phyloP scores from a whole-genome alignment of 1,284 basidiomycete species.

The Psilocybe mexicana region DNA sequence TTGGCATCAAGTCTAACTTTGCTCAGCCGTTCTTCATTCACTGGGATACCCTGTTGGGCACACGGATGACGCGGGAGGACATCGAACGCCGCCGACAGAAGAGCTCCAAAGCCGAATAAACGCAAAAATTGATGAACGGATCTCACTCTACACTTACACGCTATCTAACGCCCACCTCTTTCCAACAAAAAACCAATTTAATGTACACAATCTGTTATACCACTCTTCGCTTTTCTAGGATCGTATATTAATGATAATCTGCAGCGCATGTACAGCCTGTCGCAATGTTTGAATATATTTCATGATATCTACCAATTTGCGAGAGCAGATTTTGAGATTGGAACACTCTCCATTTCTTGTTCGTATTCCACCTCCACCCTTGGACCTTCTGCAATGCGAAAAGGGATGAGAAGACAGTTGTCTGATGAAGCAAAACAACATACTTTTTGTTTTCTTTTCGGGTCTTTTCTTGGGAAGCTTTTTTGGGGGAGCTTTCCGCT shows the following conservation, averaged over 20 bases:
- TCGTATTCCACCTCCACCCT: constrained; percentile 96
- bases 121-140: neutral
- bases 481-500: constrained; percentile 61
- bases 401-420: neutral
- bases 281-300: neutral
- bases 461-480: constrained; percentile 57
- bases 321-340: constrained; percentile 56
- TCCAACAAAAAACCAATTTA: neutral
- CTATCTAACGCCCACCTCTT: neutral
- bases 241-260: neutral
- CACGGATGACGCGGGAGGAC: constrained; percentile 76
- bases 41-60: constrained; percentile 82
- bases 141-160: neutral
- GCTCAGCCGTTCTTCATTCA: constrained; percentile 93
- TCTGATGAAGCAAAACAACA: constrained; percentile 24
- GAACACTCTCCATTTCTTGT: constrained; percentile 78
- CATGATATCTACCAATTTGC: constrained; percentile 54
- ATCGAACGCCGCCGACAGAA: constrained; percentile 44
- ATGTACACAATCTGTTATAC: constrained; percentile 3
- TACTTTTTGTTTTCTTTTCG: constrained; percentile 62
- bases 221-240: neutral
- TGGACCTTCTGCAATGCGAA: constrained; percentile 58
- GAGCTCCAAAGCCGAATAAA: constrained; percentile 12
- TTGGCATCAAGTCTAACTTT: constrained; percentile 96
- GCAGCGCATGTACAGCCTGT: neutral